These are phyloP conservation scores for Lomentospora prolificans DNA, from an alignment of 2,329 filamentous ascomycete genomes.

Conservation along the genomic window DNA sequence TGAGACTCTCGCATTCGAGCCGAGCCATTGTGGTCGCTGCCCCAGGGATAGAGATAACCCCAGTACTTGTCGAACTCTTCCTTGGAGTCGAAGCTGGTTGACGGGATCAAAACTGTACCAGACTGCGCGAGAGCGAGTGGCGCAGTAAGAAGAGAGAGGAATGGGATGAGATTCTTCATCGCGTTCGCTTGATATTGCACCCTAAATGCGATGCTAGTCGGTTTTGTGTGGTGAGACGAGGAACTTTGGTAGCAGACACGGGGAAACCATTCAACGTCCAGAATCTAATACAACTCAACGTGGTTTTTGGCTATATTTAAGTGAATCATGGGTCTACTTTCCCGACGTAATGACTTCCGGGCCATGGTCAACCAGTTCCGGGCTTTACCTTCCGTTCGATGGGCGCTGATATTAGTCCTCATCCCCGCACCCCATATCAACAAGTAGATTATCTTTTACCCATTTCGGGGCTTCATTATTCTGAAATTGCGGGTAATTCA, in stretches of 20 bases:
- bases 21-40: conserved; percentile 46
- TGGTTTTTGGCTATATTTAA: too few species aligned
- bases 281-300: too few species aligned
- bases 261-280: too few species aligned
- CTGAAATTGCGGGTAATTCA: background rate
- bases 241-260: too few species aligned
- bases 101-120: background rate
- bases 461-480: background rate
- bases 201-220: background rate
- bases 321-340: too few species aligned
- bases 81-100: background rate
- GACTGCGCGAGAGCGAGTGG: background rate
- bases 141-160: background rate
- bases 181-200: background rate
- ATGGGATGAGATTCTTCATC: background rate
- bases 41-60: conserved; percentile 43
- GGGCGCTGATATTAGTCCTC: too few species aligned
- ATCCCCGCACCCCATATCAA: background rate
- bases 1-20: conserved; percentile 42
- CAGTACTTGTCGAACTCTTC: conserved; percentile 29
- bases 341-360: too few species aligned
- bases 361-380: too few species aligned
- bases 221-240: too few species aligned
- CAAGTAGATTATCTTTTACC: background rate
- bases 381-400: too few species aligned